These are phyloP conservation scores for Strigomonas culicis DNA, from an alignment of 208 protist species.

Conservation along the genomic window DNA sequence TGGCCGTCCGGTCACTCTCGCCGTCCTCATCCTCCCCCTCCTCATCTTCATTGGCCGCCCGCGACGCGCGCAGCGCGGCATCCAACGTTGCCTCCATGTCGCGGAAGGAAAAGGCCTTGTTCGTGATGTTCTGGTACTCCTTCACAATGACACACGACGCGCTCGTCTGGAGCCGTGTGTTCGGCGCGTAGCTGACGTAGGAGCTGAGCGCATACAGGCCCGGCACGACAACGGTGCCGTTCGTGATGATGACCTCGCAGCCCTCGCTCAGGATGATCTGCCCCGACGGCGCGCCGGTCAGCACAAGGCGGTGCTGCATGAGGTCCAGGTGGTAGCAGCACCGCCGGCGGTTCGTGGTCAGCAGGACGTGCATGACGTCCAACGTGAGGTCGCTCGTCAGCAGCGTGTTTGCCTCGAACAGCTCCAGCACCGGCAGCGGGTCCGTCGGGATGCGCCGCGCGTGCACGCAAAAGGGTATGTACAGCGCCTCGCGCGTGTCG, in stretches of 20 bases:
- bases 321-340: slow-evolving; percentile 79
- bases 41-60: slow-evolving; percentile 4
- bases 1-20: neutral
- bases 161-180: slow-evolving; percentile 52
- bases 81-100: slow-evolving; percentile 11
- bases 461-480: slow-evolving; percentile 74
- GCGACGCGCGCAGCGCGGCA: neutral
- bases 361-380: slow-evolving; percentile 67
- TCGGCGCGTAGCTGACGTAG: slow-evolving; percentile 74
- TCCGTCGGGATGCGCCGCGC: slow-evolving; percentile 59
- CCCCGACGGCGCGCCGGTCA: slow-evolving; percentile 44
- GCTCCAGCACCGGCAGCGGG: slow-evolving; percentile 49
- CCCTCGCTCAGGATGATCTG: slow-evolving; percentile 73
- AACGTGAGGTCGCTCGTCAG: slow-evolving; percentile 54
- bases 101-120: slow-evolving; percentile 22
- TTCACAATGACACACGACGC: slow-evolving; percentile 63
- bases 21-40: neutral
- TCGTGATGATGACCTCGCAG: slow-evolving; percentile 81
- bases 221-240: slow-evolving; percentile 76
- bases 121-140: slow-evolving; percentile 34
- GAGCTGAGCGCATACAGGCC: slow-evolving; percentile 80
- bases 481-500: slow-evolving; percentile 71
- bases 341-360: slow-evolving; percentile 50
- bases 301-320: slow-evolving; percentile 46
- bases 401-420: slow-evolving; percentile 41